Evolutionary conservation across 1,139 yeast species (phyloP), one percentile per base, ranked within the genome.

Genomic region (Geotrichum europaeum): DNA sequence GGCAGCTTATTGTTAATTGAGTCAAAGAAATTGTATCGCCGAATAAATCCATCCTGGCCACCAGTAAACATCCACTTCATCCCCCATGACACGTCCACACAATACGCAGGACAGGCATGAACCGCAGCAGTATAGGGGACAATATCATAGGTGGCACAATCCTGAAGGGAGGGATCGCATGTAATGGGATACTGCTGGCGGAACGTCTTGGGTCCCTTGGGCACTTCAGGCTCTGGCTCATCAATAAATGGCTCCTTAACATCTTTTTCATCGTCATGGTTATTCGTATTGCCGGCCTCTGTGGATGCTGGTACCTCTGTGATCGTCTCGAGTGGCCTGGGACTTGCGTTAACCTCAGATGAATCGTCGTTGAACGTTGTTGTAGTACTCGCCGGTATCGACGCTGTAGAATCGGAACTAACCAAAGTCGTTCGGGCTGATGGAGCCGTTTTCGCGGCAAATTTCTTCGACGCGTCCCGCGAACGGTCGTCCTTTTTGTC

Each of bases 21-120:
- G 49, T 86, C 87, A 54, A 86, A 81, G 65, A 94, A 87, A 73
- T 95, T 97, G 74, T 87, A 94, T 70, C 89, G 89, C 57, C 99
- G 78, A 51, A 94, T 88, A 68, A 85, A 89, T 13, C 99, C 99
- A 72, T 94, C 99, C 66, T 89, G 95, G 5, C 99, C 99, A 24
- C 99, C 99, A 1, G 97, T 87, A 68, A 92, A 85, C 60, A 94
- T 79, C 87, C 92, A 92, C 70, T 86, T 86, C 55, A 94, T 86
- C 9, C 96, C 96, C 69, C 83, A 84, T 0, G 96, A 83, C 60
- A 91, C 78, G 7, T 95, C 87, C 58, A 94, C 70, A 7, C 95
- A 81, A 73, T 91, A 91, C 52, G 96, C 72, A 4, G 77, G 73
- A 30, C 77, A 69, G 24, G 75, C 74, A 62, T 76, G 79, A 18